A percentile compares a stretch with the other conserved stretches of the same genome.
These are phyloP conservation scores for Ustilago loliicola DNA, from an alignment of 1,284 basidiomycete species.

Conservation along the genomic window DNA sequence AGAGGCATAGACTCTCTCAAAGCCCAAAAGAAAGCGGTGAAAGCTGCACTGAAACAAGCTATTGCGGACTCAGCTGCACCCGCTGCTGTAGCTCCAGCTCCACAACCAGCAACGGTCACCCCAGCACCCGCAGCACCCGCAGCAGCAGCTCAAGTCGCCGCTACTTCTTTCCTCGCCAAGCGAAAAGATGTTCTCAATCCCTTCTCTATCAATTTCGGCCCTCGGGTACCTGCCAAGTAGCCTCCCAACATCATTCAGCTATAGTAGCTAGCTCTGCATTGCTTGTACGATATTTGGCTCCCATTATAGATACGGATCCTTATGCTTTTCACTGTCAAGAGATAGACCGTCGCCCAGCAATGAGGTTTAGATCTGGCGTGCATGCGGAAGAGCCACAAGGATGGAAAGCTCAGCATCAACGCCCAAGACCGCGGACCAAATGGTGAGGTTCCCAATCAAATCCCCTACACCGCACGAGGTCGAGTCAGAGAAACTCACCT, in stretches of 20 bases:
- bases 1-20: constrained; percentile 10
- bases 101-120: constrained; percentile 14
- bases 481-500: too few relatives aligned
- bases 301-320: too few relatives aligned
- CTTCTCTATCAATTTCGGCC: constrained; percentile 48
- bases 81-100: constrained; percentile 9
- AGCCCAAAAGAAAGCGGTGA: constrained; percentile 42
- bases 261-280: too few relatives aligned
- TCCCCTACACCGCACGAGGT: too few relatives aligned
- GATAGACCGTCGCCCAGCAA: too few relatives aligned
- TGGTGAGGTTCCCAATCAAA: too few relatives aligned
- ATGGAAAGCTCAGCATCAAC: too few relatives aligned
- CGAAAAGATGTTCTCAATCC: constrained; percentile 49
- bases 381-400: too few relatives aligned
- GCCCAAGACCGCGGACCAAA: too few relatives aligned
- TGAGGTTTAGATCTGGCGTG: too few relatives aligned
- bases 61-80: constrained; percentile 27
- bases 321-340: too few relatives aligned
- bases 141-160: constrained; percentile 9
- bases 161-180: constrained; percentile 23
- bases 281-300: background rate
- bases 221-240: constrained; percentile 34
- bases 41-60: constrained; percentile 38
- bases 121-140: constrained; percentile 22
- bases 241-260: background rate